Conservation (phyloP, 2,329 filamentous ascomycete genomes). For the Exophiala mesophila region DNA sequence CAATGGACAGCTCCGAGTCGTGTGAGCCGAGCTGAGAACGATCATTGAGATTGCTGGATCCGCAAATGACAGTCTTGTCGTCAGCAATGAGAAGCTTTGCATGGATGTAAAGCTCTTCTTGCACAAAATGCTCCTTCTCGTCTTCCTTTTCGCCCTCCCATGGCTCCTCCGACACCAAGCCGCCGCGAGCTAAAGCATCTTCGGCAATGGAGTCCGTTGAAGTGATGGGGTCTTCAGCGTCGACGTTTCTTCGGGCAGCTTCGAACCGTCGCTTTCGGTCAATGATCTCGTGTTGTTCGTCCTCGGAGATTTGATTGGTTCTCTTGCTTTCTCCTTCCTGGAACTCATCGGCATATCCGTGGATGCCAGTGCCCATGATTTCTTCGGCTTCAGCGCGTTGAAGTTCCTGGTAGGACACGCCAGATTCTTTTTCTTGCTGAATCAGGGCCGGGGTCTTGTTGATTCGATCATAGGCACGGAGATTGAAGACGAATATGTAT, state of each 20-base stretch:
- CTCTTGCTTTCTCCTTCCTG: constrained; percentile 25
- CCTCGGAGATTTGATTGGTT: constrained; percentile 27
- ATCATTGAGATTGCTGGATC: constrained; percentile 66
- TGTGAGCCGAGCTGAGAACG: constrained; percentile 75
- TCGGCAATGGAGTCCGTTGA: constrained; percentile 60
- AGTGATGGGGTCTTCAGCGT: constrained; percentile 45
- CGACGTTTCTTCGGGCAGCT: constrained; percentile 37
- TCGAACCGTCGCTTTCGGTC: constrained; percentile 46
- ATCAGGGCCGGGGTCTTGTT: constrained; percentile 72
- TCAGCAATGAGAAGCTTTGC: constrained; percentile 80
- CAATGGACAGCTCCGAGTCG: constrained; percentile 84
- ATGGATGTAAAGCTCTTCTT: constrained; percentile 95
- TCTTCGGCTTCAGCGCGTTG: constrained; percentile 85
- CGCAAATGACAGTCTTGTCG: constrained; percentile 75
- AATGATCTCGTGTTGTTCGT: constrained; percentile 39
- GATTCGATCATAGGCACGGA: constrained; percentile 86
- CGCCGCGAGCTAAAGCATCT: constrained; percentile 70
- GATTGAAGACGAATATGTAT: constrained; percentile 89
- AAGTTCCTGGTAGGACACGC: constrained; percentile 77
- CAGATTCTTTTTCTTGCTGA: constrained; percentile 73
- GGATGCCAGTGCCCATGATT: constrained; percentile 71
- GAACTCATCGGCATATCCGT: constrained; percentile 48
- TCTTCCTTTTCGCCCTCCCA: constrained; percentile 72
- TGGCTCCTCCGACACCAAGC: constrained; percentile 60
- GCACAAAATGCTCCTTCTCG: constrained; percentile 74